Evolutionary conservation across 2,329 filamentous ascomycete species (phyloP), one percentile per base, ranked within the genome.

Genomic region (Gyromitra esculenta): DNA sequence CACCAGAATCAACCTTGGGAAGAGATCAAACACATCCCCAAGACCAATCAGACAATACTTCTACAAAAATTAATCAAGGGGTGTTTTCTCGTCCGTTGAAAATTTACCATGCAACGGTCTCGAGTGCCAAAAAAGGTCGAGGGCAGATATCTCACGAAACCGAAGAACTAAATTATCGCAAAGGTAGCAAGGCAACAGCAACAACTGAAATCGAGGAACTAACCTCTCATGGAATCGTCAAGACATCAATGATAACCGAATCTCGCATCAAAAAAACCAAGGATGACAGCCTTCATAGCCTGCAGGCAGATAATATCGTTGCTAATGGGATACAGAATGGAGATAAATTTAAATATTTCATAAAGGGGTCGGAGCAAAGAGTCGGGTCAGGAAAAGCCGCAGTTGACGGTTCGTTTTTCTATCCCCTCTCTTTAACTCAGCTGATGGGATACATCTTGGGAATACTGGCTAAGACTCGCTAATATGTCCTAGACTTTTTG

Each of bases 401-500:
- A 48, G 31, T 71, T 57, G 54, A 71, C 2, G 66, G 75, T 77
- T 50, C 13, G 48, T 50, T 50, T 21, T 31, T 54, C 56, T 37
- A n/a, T 35, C 35, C 21, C 13, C 15, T 21, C 4, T 41, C 15
- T 45, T 31, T 6, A 39, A 37, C 8, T 5, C 3, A 31, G 5
- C 41, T 41, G 3, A 37, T 31, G 9, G 39, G 15, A 41, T 11
- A 9, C 9, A 1, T 21, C 43, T 43, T n/a, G 2, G 21, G 18
- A 6, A 25, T 15, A 31, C 45, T 63, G 2, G n/a, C 45, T 63
- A 4, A 45, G 5, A n/a, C 35, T 35, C 18, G 31, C 35, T n/a
- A 37, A 59, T 50, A 25, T 39, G 13, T 39, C 8, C 21, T 48
- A 74, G 57, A 69, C 7, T 18, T 39, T 15, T 15, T 21, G 11